Conservation (phyloP, 2,329 filamentous ascomycete species). For the Fusarium clavum region DNA sequence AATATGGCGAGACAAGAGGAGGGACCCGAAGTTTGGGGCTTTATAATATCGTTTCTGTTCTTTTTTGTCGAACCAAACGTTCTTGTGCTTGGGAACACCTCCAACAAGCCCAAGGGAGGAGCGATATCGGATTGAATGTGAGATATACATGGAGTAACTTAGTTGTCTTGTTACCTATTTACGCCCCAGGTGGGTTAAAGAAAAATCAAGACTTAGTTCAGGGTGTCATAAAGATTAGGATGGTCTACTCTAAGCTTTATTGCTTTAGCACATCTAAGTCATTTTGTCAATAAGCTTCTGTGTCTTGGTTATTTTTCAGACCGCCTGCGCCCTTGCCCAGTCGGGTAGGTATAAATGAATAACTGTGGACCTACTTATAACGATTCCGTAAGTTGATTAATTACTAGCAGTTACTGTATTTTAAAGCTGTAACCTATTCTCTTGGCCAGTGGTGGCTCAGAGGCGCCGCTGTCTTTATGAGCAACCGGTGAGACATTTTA, state of each 20-base stretch:
- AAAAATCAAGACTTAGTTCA: too few relatives aligned
- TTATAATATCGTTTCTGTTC: background rate
- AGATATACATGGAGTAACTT: conserved; percentile 25
- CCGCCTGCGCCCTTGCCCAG: too few relatives aligned
- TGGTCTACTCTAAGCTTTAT: too few relatives aligned
- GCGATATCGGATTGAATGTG: conserved; percentile 41
- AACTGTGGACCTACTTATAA: conserved; percentile 37
- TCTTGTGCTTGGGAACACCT: background rate
- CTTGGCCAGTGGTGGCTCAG: background rate
- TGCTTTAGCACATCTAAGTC: too few relatives aligned
- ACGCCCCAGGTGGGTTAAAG: background rate
- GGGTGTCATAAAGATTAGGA: too few relatives aligned
- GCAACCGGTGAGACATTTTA: too few relatives aligned
- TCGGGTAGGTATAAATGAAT: conserved; percentile 24
- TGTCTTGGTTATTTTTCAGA: too few relatives aligned
- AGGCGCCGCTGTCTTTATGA: background rate
- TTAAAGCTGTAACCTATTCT: background rate
- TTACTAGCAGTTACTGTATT: background rate
- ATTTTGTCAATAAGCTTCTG: too few relatives aligned
- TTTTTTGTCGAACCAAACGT: background rate
- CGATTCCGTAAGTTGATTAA: background rate
- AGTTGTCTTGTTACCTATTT: background rate
- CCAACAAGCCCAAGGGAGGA: conserved; percentile 16
- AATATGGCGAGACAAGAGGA: background rate
- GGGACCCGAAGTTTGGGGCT: background rate